Percentiles rank a stretch among this genome's conserved stretches.
phyloP scores from a whole-genome alignment of 306 rosid species.

The Cicer chorassanicum region DNA sequence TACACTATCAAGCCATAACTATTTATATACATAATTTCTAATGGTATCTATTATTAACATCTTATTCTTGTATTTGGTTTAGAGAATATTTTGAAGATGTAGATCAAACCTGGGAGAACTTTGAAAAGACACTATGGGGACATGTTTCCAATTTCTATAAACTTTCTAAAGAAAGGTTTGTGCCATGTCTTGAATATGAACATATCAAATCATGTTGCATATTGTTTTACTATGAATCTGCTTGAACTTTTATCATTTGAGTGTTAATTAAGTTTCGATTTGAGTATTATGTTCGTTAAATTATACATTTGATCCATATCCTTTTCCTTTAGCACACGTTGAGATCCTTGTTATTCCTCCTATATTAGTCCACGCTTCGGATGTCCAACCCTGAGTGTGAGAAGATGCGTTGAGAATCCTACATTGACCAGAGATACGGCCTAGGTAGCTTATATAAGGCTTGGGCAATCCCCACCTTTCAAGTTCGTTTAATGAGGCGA shows the following conservation, averaged over 20 bases:
- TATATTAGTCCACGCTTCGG: background rate
- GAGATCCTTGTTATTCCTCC: background rate
- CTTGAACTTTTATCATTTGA: slow-evolving; percentile 23
- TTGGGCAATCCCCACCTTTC: background rate
- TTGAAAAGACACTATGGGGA: slow-evolving; percentile 93
- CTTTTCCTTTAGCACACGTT: slow-evolving; percentile 23
- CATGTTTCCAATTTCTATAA: slow-evolving; percentile 85
- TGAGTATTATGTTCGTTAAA: slow-evolving; percentile 21
- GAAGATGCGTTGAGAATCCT: background rate
- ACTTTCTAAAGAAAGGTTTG: slow-evolving; percentile 92
- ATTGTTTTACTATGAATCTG: slow-evolving; percentile 27
- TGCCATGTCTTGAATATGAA: slow-evolving; percentile 42
- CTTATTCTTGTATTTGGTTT: slow-evolving; percentile 41
- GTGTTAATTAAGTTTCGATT: slow-evolving; percentile 30
- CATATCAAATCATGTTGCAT: slow-evolving; percentile 27
- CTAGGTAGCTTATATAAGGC: background rate
- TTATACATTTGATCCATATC: slow-evolving; percentile 32
- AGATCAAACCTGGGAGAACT: slow-evolving; percentile 91
- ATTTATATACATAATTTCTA: background rate
- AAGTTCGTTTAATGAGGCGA: slow-evolving; percentile 2
- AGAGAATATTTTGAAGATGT: slow-evolving; percentile 98
- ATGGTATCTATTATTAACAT: slow-evolving; percentile 33
- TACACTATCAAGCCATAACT: background rate
- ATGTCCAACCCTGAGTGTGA: background rate
- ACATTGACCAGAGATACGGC: background rate